Evolutionary conservation across 1,284 basidiomycete genomes (phyloP).

Genomic region (Ganoderma boninense): DNA sequence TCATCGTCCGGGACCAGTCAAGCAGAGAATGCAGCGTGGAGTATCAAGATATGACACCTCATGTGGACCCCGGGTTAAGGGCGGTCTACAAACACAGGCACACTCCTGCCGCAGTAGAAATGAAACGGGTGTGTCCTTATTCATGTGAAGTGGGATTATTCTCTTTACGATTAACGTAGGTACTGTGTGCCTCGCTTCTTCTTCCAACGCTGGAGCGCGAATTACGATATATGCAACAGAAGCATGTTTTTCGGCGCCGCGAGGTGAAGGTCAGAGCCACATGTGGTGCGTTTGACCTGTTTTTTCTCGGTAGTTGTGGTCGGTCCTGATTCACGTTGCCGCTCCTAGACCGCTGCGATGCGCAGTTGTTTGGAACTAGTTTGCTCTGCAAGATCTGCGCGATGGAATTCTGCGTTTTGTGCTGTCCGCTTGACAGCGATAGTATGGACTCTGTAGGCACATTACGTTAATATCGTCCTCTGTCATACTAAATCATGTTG

Average conservation of each 20-base stretch:
- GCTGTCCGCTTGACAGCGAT: background rate
- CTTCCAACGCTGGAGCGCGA: background rate
- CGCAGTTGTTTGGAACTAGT: background rate
- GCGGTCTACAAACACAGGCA: background rate
- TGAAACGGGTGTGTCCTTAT: background rate
- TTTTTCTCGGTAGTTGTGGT: no score
- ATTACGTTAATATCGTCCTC: no score
- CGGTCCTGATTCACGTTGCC: no score
- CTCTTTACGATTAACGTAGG: no score
- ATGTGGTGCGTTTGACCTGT: no score
- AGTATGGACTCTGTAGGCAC: background rate
- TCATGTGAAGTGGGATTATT: no score
- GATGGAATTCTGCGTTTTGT: background rate
- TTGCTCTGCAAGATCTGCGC: background rate
- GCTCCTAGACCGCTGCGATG: background rate
- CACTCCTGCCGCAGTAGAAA: background rate
- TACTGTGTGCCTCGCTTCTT: background rate
- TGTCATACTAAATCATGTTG: no score
- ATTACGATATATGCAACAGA: background rate
- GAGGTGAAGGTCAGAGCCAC: background rate
- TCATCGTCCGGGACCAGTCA: no score
- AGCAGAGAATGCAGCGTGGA: no score
- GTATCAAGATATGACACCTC: background rate
- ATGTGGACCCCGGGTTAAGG: background rate
- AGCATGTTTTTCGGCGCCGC: background rate